Conservation (phyloP, 495 filamentous ascomycete species). For the Letharia lupina region DNA sequence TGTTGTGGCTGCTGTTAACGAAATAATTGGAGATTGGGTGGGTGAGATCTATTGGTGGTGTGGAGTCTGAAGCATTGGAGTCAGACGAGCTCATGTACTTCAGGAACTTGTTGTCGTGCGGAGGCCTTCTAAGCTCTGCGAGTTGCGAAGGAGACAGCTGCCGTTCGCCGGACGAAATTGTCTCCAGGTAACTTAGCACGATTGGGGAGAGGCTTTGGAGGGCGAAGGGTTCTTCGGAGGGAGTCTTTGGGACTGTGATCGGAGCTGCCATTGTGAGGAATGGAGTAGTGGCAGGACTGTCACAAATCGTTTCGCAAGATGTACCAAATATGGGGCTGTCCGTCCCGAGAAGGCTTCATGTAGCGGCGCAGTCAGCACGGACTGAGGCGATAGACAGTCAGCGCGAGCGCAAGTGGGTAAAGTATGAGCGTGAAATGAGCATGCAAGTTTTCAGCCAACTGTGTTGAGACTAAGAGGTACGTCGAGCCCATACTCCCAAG, state of each 20-base stretch:
- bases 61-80: conserved; percentile 37
- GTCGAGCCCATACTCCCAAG: background rate
- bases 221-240: background rate
- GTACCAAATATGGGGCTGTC: background rate
- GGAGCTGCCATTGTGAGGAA: conserved; percentile 4
- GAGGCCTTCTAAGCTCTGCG: conserved; percentile 13
- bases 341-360: background rate
- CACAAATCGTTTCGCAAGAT: background rate
- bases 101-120: conserved; percentile 38
- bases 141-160: conserved; percentile 18
- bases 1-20: conserved; percentile 90
- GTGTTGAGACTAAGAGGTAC: background rate
- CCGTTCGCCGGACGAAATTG: conserved; percentile 17
- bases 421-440: background rate
- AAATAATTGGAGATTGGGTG: conserved; percentile 80
- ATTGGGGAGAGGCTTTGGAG: conserved; percentile 19
- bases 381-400: background rate
- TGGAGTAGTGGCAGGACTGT: background rate
- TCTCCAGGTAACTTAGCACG: conserved; percentile 19
- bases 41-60: conserved; percentile 41
- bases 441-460: background rate
- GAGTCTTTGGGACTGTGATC: background rate
- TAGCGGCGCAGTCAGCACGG: background rate
- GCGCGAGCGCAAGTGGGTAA: background rate
- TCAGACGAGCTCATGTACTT: conserved; percentile 52